Evolutionary conservation across 805 yeast species (phyloP), one percentile per base, ranked within the genome.

Genomic region (Metschnikowia orientalis): DNA sequence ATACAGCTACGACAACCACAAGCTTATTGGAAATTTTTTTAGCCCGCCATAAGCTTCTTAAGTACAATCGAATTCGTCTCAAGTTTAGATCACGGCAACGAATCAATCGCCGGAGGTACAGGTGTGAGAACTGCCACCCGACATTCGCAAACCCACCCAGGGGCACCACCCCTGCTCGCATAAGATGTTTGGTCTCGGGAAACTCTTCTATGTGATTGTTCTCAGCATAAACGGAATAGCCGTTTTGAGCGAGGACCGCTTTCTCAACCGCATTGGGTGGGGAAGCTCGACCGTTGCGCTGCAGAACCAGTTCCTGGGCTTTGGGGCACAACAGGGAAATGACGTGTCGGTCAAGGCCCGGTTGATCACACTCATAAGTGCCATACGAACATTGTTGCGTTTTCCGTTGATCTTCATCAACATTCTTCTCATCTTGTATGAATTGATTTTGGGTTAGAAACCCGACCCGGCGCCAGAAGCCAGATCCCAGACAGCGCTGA

Each of bases 181-280:
- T 15, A 26, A 13, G 8, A 66, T 77, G 79, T 77, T 77, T 57
- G 82, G 83, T 11, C 57, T 77, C 26, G 81, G 82, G 8, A 75
- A 68, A 50, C 58, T 77, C 19, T 64, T 77, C 35, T 77, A 77
- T 47, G 76, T 73, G 35, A 58, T 69, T 15, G 56, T 76, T n/a
- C 64, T 84, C 23, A 59, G 82, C 36, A 72, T 82, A 29, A 84
- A 84, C 54, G 76, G 90, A 0, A 73, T 84, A 18, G 92, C 92
- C 0, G 80, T 84, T 21, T 69, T 84, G 32, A 81, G 82, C 53
- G 94, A 84, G 48, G 92, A 84, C 49, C 63, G 95, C 38, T 84
- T 84, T 49, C 63, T 84, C 38, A 78, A 79, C 48, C 66, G 95
- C 59, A 73, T 53, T 21, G 68, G 63, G 16, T 63, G 60, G 63